Evolutionary conservation across 352 stramenopile genomes (phyloP).

Genomic region (Pythium utonaiense): DNA sequence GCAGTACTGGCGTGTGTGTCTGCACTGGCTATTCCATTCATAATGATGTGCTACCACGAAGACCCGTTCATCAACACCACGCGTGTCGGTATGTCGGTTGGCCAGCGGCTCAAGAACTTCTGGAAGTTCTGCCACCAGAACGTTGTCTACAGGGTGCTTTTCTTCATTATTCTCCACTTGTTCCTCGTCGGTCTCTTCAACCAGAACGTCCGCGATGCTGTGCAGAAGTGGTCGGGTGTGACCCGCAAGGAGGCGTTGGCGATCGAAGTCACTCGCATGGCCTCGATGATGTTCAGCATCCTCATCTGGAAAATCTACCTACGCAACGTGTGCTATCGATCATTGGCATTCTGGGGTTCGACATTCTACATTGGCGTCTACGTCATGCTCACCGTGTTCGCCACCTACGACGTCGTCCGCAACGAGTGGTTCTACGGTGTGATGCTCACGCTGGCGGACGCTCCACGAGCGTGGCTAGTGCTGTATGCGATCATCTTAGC

Average conservation of each 20-base stretch:
- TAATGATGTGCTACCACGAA: background rate
- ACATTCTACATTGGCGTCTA: constrained; percentile 1
- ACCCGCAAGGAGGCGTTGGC: background rate
- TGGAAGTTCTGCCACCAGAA: constrained; percentile 15
- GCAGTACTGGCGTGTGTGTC: constrained; percentile 1
- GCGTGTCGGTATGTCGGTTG: background rate
- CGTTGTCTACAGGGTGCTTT: constrained; percentile 5
- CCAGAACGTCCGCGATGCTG: constrained; percentile 1
- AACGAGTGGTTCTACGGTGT: constrained; percentile 42
- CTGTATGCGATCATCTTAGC: constrained; percentile 34
- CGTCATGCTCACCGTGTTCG: constrained; percentile 4
- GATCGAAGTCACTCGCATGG: background rate
- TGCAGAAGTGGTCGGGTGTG: constrained; percentile 5
- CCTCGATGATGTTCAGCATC: background rate
- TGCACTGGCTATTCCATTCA: background rate
- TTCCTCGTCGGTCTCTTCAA: constrained; percentile 15
- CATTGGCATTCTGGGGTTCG: constrained; percentile 2
- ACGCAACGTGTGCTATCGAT: constrained; percentile 2
- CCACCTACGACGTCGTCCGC: constrained; percentile 32
- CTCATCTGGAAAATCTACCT: constrained; percentile 5
- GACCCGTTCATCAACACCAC: background rate
- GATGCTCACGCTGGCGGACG: constrained; percentile 21
- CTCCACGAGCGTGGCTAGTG: constrained; percentile 40
- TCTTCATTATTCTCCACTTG: constrained; percentile 4
- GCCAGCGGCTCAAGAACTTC: background rate